These are phyloP conservation scores for Hanseniaspora mollemarum DNA, from an alignment of 805 yeast genomes.

Conservation along the genomic window DNA sequence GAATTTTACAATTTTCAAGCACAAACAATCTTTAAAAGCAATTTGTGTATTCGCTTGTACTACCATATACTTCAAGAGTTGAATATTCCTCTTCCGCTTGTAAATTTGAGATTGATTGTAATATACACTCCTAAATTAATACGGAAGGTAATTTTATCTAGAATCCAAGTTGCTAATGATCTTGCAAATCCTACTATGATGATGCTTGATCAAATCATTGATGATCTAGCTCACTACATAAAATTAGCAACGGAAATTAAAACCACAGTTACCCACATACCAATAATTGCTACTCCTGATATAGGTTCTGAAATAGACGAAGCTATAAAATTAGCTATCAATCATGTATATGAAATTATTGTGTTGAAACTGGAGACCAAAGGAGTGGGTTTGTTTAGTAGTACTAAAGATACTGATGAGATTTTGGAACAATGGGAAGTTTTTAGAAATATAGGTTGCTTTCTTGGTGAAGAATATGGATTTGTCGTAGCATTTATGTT, in stretches of 20 bases:
- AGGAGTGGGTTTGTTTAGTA: slow-evolving; percentile 58
- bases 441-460: slow-evolving; percentile 63
- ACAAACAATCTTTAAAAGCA: slow-evolving; percentile 75
- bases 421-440: slow-evolving; percentile 72
- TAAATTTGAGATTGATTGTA: slow-evolving; percentile 51
- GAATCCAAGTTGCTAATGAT: slow-evolving; percentile 67
- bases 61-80: slow-evolving; percentile 51
- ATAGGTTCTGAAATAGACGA: slow-evolving; percentile 33
- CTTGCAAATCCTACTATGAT: slow-evolving; percentile 78
- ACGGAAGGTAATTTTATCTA: slow-evolving; percentile 61
- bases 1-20: slow-evolving; percentile 55
- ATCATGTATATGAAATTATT: slow-evolving; percentile 56
- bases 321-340: slow-evolving; percentile 60
- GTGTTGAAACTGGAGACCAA: slow-evolving; percentile 71
- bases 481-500: slow-evolving; percentile 71
- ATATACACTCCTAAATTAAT: slow-evolving; percentile 69
- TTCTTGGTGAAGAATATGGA: slow-evolving; percentile 63
- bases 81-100: slow-evolving; percentile 63
- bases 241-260: slow-evolving; percentile 64
- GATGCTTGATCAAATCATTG: slow-evolving; percentile 91
- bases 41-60: slow-evolving; percentile 53
- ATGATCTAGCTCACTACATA: slow-evolving; percentile 68
- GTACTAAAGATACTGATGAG: slow-evolving; percentile 85
- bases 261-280: slow-evolving; percentile 36
- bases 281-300: background rate